Evolutionary conservation across 352 stramenopile species (phyloP), one percentile per base, ranked within the genome.

Genomic region (Globisporangium okanoganense): DNA sequence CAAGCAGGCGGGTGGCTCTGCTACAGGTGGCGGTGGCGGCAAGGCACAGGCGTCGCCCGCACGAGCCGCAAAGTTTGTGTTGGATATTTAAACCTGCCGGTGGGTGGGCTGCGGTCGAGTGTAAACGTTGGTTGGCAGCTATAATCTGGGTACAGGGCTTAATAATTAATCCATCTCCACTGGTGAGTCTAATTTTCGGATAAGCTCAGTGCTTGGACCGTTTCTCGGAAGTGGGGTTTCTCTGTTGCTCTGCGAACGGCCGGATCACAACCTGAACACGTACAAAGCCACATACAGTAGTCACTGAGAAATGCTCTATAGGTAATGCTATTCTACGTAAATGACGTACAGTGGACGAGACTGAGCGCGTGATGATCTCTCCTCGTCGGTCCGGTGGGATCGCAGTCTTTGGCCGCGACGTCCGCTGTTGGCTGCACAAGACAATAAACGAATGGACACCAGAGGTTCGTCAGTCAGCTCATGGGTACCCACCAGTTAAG

Each of bases 61-160:
- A 18, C 74, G 79, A n/a, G 70, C 73, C 36, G 62, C 83, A 48
- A 92, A 92, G 67, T 90, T 87, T 47, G 71, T 67, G 3, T 61
- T 88, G 36, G 73, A 85, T 68, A 61, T 68, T 60, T 68, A 68
- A 56, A 35, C 40, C 7, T 45, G 40, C 16, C 5, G 13, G 16
- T 10, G 5, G 31, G 5, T n/a, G 43, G 40, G n/a, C n/a, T n/a
- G n/a, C n/a, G n/a, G n/a, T n/a, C n/a, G n/a, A n/a, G n/a, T n/a
- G n/a, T n/a, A n/a, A n/a, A n/a, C n/a, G n/a, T n/a, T n/a, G n/a
- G n/a, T n/a, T n/a, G n/a, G n/a, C n/a, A n/a, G n/a, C n/a, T n/a
- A n/a, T n/a, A n/a, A n/a, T n/a, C n/a, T n/a, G n/a, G n/a, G n/a
- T n/a, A n/a, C n/a, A n/a, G n/a, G n/a, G n/a, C n/a, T 43, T 43